Percentiles rank a stretch among this genome's conserved stretches.
These are phyloP conservation scores for Eucalyptus microcorys DNA, from an alignment of 345 rosid species.

Conservation along the genomic window DNA sequence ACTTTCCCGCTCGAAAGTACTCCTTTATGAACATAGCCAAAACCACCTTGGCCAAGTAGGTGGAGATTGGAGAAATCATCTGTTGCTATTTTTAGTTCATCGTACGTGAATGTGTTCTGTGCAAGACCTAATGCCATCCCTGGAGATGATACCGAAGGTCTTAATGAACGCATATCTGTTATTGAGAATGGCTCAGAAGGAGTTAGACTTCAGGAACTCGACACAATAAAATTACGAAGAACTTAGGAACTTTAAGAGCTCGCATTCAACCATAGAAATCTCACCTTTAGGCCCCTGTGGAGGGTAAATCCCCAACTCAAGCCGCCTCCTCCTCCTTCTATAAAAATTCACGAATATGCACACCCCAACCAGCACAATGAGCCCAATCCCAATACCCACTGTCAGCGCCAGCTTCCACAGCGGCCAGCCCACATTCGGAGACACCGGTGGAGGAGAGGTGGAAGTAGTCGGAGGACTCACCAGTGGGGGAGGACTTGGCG, in stretches of 20 bases:
- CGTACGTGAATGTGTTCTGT: constrained; percentile 28
- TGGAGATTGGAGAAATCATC: constrained; percentile 24
- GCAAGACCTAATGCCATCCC: constrained; percentile 25
- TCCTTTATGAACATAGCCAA: constrained; percentile 64
- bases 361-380: background rate
- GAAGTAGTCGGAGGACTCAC: background rate
- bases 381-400: constrained; percentile 4
- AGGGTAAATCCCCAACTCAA: background rate
- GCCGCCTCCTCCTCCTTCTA: constrained; percentile 1
- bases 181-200: background rate
- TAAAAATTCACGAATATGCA: background rate
- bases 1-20: constrained; percentile 34
- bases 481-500: background rate
- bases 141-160: constrained; percentile 15
- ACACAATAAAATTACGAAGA: background rate
- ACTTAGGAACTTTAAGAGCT: background rate
- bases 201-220: background rate
- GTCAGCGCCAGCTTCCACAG: constrained; percentile 5
- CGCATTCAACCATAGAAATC: background rate
- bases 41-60: constrained; percentile 69
- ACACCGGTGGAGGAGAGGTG: background rate
- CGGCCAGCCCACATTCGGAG: background rate
- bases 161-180: background rate
- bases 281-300: constrained; percentile 8
- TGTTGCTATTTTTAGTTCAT: constrained; percentile 48